Conservation (phyloP, 129 eudicot species). For the Escallonia herrerae region DNA sequence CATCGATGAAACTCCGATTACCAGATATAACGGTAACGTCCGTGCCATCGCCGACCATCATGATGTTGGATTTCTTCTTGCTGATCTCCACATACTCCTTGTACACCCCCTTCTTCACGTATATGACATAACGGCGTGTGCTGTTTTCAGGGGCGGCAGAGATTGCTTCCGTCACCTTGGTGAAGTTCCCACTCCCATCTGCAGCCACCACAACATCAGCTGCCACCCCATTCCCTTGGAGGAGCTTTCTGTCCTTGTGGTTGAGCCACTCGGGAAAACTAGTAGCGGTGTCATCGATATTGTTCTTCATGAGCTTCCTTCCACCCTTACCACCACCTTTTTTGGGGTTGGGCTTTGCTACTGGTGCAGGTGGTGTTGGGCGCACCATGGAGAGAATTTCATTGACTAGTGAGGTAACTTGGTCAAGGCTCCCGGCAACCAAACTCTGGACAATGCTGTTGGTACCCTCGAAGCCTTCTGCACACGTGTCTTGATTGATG, state of each 20-base stretch:
- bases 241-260: conserved; percentile 38
- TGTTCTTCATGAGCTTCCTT: conserved; percentile 12
- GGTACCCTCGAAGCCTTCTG: conserved; percentile 88
- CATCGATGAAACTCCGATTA: conserved; percentile 48
- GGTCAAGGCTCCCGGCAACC: conserved; percentile 41
- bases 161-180: conserved; percentile 52
- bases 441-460: conserved; percentile 40
- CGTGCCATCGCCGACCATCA: conserved; percentile 87
- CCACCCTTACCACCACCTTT: conserved; percentile 1
- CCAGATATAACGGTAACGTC: conserved; percentile 72
- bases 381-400: conserved; percentile 41
- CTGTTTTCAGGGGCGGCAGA: conserved; percentile 46
- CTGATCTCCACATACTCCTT: conserved; percentile 67
- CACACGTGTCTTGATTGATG: conserved; percentile 81
- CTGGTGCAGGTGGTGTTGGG: not conserved
- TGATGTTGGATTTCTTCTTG: conserved; percentile 61
- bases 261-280: conserved; percentile 61
- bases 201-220: conserved; percentile 65
- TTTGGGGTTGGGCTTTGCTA: not conserved
- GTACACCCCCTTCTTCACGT: conserved; percentile 73
- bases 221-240: conserved; percentile 29
- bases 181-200: conserved; percentile 70
- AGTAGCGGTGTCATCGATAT: not conserved
- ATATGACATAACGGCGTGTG: conserved; percentile 45
- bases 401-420: conserved; percentile 48